Base-by-base conservation (phyloP, 305 asterid species). In the Ruellia speciosa region DNA sequence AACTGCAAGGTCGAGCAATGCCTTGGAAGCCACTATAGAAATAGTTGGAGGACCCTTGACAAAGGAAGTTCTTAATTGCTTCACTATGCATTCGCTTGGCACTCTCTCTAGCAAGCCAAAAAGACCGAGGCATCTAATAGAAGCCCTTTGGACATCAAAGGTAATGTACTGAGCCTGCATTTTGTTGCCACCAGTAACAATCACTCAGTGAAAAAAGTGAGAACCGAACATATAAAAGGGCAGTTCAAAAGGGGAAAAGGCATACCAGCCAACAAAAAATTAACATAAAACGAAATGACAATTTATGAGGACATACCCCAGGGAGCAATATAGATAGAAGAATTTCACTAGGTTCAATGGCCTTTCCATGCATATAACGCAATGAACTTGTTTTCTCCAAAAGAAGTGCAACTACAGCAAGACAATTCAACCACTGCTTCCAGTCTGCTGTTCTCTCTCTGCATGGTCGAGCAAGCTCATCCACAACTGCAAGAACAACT, bases 381-480 rank as follows among this genome's bases (percentile, higher is more conserved):
- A 84, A 85, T 31, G 99, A 88, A 65, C 73, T 76, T 52, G 79
- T 67, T 67, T 87, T 79, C 76, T 86, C 95, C 78, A 92, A 62
- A 65, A 92, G 95, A 52, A 92, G 94, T 40, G 88, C 84, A 69
- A 74, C 64, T 62, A 92, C 81, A 54, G 96, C 84, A 73, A 92
- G 90, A 67, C 94, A 86, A 73, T 92, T 96, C 74, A 88, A 67
- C 99, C 97, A 92, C 70, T 84, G 87, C 74, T 74, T 82, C 72
- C 68, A 80, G 66, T 79, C 94, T 11, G 99, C 99, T 20, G 92
- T 88, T 67, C 99, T 86, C 75, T 92, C 99, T 71, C 99, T 74
- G 77, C 99, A 92, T 53, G 99, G 88, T 61, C 75, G 83, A 75
- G 94, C 94, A 66, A 86, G 94, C 74, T 80, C 97, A 58, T 77